A percentile compares a stretch with the other conserved stretches of the same genome.
Conservation (phyloP, 2,329 filamentous ascomycete genomes). For the Atkinsonella texensis region DNA sequence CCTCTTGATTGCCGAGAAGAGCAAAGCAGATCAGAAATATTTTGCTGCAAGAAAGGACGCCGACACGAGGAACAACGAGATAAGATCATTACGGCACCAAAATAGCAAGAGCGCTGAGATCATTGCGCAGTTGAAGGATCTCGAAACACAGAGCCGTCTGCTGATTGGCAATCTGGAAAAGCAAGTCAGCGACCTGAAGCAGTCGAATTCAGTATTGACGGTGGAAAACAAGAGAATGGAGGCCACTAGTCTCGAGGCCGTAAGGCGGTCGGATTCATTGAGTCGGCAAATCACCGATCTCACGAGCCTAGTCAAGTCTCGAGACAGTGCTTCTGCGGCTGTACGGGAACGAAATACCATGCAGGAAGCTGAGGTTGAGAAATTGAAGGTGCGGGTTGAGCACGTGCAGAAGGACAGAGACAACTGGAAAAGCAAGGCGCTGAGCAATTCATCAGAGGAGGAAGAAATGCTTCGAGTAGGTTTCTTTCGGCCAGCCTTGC, state of each 20-base stretch:
- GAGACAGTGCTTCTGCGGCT: constrained; percentile 49
- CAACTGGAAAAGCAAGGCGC: constrained; percentile 70
- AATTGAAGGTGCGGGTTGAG: constrained; percentile 63
- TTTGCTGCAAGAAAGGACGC: constrained; percentile 93
- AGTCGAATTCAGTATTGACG: constrained; percentile 59
- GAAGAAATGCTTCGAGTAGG: constrained; percentile 79
- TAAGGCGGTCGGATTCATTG: constrained; percentile 57
- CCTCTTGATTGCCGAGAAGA: constrained; percentile 72
- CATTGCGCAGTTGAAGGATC: constrained; percentile 83
- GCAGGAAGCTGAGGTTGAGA: constrained; percentile 66
- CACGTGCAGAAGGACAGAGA: constrained; percentile 75
- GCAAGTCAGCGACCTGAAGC: constrained; percentile 72
- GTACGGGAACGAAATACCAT: constrained; percentile 46
- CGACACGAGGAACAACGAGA: constrained; percentile 71
- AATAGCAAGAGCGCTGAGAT: constrained; percentile 88
- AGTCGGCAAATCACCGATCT: constrained; percentile 68
- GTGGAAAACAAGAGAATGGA: constrained; percentile 67
- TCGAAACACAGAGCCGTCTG: constrained; percentile 64
- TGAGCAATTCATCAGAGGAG: constrained; percentile 70
- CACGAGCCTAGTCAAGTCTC: constrained; percentile 59
- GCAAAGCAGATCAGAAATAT: constrained; percentile 95
- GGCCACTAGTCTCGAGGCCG: constrained; percentile 55
- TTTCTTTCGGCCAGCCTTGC: constrained; percentile 12
- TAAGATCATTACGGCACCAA: constrained; percentile 66
- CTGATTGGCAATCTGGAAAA: constrained; percentile 81